Conservation (phyloP, 768 basidiomycete species). For the Gelatoporia subvermispora region DNA sequence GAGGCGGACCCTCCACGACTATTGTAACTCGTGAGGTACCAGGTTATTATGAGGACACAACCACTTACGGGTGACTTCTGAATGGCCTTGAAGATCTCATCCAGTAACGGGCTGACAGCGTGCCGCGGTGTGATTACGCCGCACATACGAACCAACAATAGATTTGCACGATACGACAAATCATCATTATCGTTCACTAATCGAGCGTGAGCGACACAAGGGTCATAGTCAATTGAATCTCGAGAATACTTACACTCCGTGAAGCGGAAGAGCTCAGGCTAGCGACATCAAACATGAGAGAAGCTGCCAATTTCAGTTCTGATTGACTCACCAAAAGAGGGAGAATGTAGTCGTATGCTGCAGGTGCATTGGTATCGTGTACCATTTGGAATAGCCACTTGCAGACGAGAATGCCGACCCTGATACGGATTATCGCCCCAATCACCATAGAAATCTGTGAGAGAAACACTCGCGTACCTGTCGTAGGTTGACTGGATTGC, state of each 20-base stretch:
- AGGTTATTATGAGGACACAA: neutral
- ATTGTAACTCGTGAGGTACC: conserved; percentile 2
- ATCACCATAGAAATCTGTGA: too few species aligned
- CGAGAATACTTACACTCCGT: conserved; percentile 49
- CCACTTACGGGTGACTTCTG: conserved; percentile 62
- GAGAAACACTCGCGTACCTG: conserved; percentile 39
- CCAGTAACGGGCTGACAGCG: conserved; percentile 64
- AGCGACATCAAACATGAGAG: neutral
- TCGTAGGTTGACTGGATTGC: conserved; percentile 88
- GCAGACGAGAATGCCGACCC: conserved; percentile 64
- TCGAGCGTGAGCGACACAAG: conserved; percentile 17
- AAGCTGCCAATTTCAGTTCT: neutral
- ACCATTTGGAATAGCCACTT: conserved; percentile 74
- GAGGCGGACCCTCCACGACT: conserved; percentile 87
- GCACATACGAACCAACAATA: conserved; percentile 78
- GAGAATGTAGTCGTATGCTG: conserved; percentile 76
- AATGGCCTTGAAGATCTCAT: conserved; percentile 72
- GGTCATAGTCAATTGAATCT: too few species aligned
- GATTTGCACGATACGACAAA: conserved; percentile 56
- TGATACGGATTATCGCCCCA: conserved; percentile 18
- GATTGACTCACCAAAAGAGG: conserved; percentile 61
- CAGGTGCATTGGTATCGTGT: conserved; percentile 72
- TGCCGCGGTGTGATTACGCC: conserved; percentile 74
- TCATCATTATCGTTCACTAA: conserved; percentile 80
- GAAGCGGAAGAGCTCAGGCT: conserved; percentile 75